A percentile compares a stretch with the other conserved stretches of the same genome.
Conservation (phyloP, 108 stramenopile genomes). For the Nitzschia putrida region DNA sequence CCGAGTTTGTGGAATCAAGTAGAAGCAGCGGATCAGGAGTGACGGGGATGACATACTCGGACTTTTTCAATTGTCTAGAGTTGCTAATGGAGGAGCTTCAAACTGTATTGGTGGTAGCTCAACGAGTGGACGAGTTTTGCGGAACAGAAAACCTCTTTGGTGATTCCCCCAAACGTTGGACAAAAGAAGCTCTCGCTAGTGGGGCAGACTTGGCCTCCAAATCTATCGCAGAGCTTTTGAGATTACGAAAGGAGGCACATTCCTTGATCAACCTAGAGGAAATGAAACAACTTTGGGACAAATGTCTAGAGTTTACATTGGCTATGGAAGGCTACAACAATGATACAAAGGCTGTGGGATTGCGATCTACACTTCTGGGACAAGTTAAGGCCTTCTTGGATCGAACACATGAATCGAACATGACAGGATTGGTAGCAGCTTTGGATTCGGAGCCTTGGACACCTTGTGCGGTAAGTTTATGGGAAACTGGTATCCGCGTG, state of each 20-base stretch:
- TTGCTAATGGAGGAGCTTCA: constrained; percentile 86
- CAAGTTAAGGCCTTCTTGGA: constrained; percentile 94
- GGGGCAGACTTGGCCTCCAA: constrained; percentile 79
- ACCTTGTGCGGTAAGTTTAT: constrained; percentile 79
- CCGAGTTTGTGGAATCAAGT: constrained; percentile 69
- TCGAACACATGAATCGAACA: constrained; percentile 87
- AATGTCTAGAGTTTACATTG: constrained; percentile 66
- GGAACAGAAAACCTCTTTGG: constrained; percentile 33
- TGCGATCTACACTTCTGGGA: constrained; percentile 84
- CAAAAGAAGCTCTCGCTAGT: constrained; percentile 60
- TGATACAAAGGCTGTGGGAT: constrained; percentile 77
- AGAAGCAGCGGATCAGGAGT: constrained; percentile 51
- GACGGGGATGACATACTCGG: constrained; percentile 73
- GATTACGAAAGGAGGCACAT: constrained; percentile 84
- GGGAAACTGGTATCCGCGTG: neutral
- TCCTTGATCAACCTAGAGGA: constrained; percentile 74
- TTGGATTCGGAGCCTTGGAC: constrained; percentile 94
- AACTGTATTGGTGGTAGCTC: constrained; percentile 60
- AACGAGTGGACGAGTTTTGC: constrained; percentile 53
- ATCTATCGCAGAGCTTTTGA: constrained; percentile 80
- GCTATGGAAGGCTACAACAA: constrained; percentile 69
- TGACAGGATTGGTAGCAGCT: constrained; percentile 80
- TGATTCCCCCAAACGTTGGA: constrained; percentile 30
- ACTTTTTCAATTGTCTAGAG: constrained; percentile 82
- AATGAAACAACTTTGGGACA: constrained; percentile 89